These are phyloP conservation scores for Fomitopsis serialis DNA, from an alignment of 768 basidiomycete genomes.

Conservation along the genomic window DNA sequence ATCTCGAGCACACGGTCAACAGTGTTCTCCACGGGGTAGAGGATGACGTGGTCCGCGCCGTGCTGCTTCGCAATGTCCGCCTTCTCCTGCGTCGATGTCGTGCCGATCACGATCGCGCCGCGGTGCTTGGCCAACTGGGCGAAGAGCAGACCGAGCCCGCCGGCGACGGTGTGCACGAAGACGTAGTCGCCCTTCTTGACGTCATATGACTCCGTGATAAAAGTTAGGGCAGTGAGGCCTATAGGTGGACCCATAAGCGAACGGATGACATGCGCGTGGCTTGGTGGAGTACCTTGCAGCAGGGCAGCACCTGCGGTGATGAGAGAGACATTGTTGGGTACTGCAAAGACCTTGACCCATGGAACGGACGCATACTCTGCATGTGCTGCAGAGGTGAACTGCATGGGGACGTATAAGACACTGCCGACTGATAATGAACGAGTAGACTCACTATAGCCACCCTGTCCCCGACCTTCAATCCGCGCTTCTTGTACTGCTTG, in stretches of 20 bases:
- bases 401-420: not conserved
- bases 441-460: conserved; percentile 60
- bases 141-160: conserved; percentile 73
- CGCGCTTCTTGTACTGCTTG: conserved; percentile 56
- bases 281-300: conserved; percentile 43
- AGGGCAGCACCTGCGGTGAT: conserved; percentile 60
- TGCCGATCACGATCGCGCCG: conserved; percentile 91
- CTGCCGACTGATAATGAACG: not conserved
- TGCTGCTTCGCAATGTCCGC: conserved; percentile 70
- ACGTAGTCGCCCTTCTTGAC: conserved; percentile 78
- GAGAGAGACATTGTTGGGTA: conserved; percentile 59
- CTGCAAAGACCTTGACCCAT: conserved; percentile 54
- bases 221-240: conserved; percentile 66
- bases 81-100: conserved; percentile 82
- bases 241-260: not conserved
- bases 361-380: conserved; percentile 70
- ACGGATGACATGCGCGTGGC: not conserved
- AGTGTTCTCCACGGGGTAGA: conserved; percentile 73
- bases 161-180: conserved; percentile 87
- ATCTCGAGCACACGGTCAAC: conserved; percentile 68
- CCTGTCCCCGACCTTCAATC: conserved; percentile 61
- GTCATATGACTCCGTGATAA: conserved; percentile 80
- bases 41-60: conserved; percentile 84
- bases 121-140: conserved; percentile 63
- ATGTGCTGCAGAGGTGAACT: conserved; percentile 38